Percentiles rank a stretch among this genome's conserved stretches.
These are phyloP conservation scores for Ceratobasidium sp. DNA, from an alignment of 1,284 basidiomycete species.

Conservation along the genomic window DNA sequence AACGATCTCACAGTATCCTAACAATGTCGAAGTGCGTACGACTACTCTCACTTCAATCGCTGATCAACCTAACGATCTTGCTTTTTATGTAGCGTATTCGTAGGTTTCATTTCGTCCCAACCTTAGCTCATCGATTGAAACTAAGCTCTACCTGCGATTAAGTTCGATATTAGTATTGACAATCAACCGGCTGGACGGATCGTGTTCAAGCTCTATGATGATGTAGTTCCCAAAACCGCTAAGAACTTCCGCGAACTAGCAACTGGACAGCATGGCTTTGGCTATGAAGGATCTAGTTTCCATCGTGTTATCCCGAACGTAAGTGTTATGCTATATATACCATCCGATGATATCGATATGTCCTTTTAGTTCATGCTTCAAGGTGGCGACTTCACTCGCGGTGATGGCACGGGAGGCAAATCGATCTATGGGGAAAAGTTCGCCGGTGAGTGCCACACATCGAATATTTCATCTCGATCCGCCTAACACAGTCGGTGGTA, in stretches of 20 bases:
- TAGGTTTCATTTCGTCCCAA: slow-evolving; percentile 3
- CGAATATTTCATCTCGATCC: too few relatives aligned
- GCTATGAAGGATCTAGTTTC: slow-evolving; percentile 60
- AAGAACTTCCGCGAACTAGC: slow-evolving; percentile 68
- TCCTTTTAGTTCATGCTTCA: slow-evolving; percentile 80
- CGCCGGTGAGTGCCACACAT: slow-evolving; percentile 61
- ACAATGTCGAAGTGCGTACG: too few relatives aligned
- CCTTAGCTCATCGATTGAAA: neutral
- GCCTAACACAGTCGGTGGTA: neutral
- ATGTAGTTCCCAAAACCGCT: slow-evolving; percentile 59
- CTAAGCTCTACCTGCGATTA: neutral
- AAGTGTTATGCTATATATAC: neutral
- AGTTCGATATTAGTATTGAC: slow-evolving; percentile 55
- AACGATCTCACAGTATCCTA: too few relatives aligned
- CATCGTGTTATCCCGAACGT: slow-evolving; percentile 59
- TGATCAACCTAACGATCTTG: too few relatives aligned
- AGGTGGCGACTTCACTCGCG: slow-evolving; percentile 60
- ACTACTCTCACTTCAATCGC: too few relatives aligned
- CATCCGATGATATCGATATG: too few relatives aligned
- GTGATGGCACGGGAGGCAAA: slow-evolving; percentile 91
- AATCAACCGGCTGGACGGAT: slow-evolving; percentile 56
- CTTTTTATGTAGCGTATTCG: slow-evolving; percentile 9
- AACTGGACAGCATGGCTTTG: slow-evolving; percentile 64
- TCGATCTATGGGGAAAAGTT: slow-evolving; percentile 94
- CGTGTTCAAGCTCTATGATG: slow-evolving; percentile 62